Percentiles rank a stretch among this genome's conserved stretches.
phyloP scores from a whole-genome alignment of 148 eudicot species.

The Euryodendron excelsum region DNA sequence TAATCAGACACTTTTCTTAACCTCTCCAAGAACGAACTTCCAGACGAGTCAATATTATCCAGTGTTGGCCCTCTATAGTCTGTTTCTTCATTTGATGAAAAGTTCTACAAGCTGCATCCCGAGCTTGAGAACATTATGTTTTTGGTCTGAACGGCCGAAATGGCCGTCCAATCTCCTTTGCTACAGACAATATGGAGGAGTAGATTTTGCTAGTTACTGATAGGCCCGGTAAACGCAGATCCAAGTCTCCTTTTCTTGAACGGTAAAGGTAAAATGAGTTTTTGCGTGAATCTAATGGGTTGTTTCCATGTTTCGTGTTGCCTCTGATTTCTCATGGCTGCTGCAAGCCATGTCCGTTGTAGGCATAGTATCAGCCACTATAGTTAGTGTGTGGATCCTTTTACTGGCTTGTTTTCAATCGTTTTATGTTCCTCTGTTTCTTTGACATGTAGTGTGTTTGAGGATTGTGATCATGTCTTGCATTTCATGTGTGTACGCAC shows the following conservation, averaged over 20 bases:
- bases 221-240: conserved; percentile 19
- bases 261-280: conserved; percentile 43
- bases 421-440: background rate
- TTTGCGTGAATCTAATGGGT: conserved; percentile 72
- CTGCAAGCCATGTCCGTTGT: no score
- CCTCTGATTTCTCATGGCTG: no score
- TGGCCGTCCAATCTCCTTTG: background rate
- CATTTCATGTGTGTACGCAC: background rate
- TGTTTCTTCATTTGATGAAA: conserved; percentile 17
- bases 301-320: background rate
- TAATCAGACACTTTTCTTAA: no score
- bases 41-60: no score
- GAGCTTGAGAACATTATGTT: conserved; percentile 45
- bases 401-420: background rate
- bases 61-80: no score
- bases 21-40: no score
- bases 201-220: conserved; percentile 7
- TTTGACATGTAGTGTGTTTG: background rate
- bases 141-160: conserved; percentile 36
- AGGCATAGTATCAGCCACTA: no score
- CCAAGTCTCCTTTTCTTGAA: conserved; percentile 33
- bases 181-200: background rate
- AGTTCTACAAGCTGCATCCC: conserved; percentile 34
- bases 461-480: background rate
- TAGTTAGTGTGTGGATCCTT: no score